Evolutionary conservation across 2,329 filamentous ascomycete genomes (phyloP).

Genomic region (Aspergillus fructus): DNA sequence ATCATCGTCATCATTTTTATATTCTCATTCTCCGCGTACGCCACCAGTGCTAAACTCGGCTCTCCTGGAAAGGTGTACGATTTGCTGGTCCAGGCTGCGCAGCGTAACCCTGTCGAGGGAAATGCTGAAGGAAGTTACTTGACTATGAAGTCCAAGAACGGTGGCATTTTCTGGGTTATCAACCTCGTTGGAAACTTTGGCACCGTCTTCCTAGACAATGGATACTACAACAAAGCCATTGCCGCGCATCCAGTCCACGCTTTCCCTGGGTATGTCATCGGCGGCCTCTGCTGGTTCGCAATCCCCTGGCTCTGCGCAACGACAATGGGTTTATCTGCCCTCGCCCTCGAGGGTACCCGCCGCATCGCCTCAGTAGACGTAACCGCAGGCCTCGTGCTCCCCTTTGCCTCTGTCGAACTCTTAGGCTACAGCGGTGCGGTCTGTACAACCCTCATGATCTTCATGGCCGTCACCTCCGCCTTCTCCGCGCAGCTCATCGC

Average conservation of each 20-base stretch:
- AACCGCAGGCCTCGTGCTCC: slow-evolving; percentile 77
- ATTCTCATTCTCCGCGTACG: slow-evolving; percentile 80
- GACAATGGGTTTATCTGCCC: slow-evolving; percentile 79
- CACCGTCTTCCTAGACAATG: slow-evolving; percentile 80
- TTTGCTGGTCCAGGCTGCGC: slow-evolving; percentile 66
- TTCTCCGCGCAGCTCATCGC: slow-evolving; percentile 83
- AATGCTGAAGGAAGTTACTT: slow-evolving; percentile 81
- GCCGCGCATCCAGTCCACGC: slow-evolving; percentile 82
- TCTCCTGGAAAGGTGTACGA: slow-evolving; percentile 78
- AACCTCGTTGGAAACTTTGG: slow-evolving; percentile 66
- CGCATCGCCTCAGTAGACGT: slow-evolving; percentile 74
- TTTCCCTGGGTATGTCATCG: slow-evolving; percentile 83
- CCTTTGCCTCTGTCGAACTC: slow-evolving; percentile 79
- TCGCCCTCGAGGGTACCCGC: slow-evolving; percentile 74
- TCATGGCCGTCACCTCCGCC: slow-evolving; percentile 86
- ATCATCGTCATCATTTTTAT: slow-evolving; percentile 77
- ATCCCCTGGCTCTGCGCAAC: slow-evolving; percentile 89
- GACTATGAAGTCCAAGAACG: slow-evolving; percentile 79
- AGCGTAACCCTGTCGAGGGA: slow-evolving; percentile 71
- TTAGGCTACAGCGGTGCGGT: slow-evolving; percentile 79
- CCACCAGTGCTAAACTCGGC: slow-evolving; percentile 69
- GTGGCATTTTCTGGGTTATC: slow-evolving; percentile 87
- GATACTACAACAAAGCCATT: slow-evolving; percentile 93
- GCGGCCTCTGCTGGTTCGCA: slow-evolving; percentile 86
- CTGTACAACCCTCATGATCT: slow-evolving; percentile 75